phyloP scores from a whole-genome alignment of 768 basidiomycete species.

The Boletus bicolor region DNA sequence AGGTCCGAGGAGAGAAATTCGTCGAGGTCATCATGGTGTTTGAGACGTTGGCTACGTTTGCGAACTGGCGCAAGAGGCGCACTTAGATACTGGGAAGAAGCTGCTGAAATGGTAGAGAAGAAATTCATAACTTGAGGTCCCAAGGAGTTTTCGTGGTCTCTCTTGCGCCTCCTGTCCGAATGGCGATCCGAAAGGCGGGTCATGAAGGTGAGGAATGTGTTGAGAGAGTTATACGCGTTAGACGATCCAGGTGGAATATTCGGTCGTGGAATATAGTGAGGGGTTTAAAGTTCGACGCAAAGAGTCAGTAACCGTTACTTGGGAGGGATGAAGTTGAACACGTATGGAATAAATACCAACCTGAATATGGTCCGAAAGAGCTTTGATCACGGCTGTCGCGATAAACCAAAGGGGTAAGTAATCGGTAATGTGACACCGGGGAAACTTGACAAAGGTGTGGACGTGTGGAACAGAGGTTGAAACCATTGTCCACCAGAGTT shows the following conservation, averaged over 20 bases:
- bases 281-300: slow-evolving; percentile 5
- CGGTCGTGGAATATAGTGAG: slow-evolving; percentile 14
- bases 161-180: slow-evolving; percentile 47
- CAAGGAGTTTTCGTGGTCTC: slow-evolving; percentile 30
- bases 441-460: slow-evolving; percentile 20
- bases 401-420: slow-evolving; percentile 8
- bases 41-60: slow-evolving; percentile 46
- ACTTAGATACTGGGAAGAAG: slow-evolving; percentile 45
- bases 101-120: slow-evolving; percentile 39
- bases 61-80: slow-evolving; percentile 41
- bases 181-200: slow-evolving; percentile 39
- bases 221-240: not conserved
- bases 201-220: slow-evolving; percentile 27
- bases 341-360: slow-evolving; percentile 30
- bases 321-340: slow-evolving; percentile 15
- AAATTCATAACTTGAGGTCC: slow-evolving; percentile 50
- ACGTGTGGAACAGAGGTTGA: slow-evolving; percentile 17
- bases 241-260: no score
- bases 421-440: slow-evolving; percentile 18
- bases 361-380: slow-evolving; percentile 17
- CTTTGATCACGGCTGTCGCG: slow-evolving; percentile 26
- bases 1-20: slow-evolving; percentile 73
- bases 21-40: slow-evolving; percentile 52
- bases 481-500: slow-evolving; percentile 25
- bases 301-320: slow-evolving; percentile 15